Conservation (phyloP, 148 eudicot genomes). For the Vaccinium myrtillus region DNA sequence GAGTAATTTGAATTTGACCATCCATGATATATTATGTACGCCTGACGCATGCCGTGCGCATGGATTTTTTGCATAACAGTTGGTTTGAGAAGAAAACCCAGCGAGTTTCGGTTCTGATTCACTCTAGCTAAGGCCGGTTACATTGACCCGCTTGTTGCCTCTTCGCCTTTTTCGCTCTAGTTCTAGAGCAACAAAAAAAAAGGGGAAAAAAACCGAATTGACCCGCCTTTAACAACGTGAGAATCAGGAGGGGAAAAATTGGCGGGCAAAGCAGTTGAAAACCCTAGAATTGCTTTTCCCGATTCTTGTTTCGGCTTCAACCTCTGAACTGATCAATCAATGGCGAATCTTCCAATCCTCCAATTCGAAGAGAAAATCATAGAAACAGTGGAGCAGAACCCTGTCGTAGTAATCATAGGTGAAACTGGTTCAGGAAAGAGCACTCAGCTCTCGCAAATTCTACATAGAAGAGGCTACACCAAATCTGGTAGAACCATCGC, state of each 20-base stretch:
- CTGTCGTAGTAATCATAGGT: slow-evolving; percentile 74
- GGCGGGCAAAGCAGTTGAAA: background rate
- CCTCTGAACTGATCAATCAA: slow-evolving; percentile 21
- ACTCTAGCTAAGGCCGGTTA: no score
- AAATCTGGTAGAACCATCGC: slow-evolving; percentile 57
- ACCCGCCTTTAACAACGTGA: no score
- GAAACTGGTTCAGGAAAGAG: slow-evolving; percentile 97
- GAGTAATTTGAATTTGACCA: no score
- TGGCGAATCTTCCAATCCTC: slow-evolving; percentile 75
- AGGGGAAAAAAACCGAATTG: no score
- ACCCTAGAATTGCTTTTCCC: background rate
- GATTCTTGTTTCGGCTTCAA: background rate
- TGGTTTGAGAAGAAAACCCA: no score
- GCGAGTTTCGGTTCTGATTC: no score
- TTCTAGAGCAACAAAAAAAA: no score
- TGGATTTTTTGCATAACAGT: no score
- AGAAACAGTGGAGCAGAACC: slow-evolving; percentile 61
- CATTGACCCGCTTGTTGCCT: no score
- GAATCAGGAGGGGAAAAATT: background rate
- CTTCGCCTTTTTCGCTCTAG: no score
- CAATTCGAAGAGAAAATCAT: slow-evolving; percentile 79
- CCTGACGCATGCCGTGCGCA: no score
- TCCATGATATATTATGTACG: no score
- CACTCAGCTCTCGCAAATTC: slow-evolving; percentile 92
- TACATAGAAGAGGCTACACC: slow-evolving; percentile 60